Evolutionary conservation across 441 rosid genomes (phyloP), one percentile per base, ranked within the genome.

Genomic region (Corymbia citriodora): DNA sequence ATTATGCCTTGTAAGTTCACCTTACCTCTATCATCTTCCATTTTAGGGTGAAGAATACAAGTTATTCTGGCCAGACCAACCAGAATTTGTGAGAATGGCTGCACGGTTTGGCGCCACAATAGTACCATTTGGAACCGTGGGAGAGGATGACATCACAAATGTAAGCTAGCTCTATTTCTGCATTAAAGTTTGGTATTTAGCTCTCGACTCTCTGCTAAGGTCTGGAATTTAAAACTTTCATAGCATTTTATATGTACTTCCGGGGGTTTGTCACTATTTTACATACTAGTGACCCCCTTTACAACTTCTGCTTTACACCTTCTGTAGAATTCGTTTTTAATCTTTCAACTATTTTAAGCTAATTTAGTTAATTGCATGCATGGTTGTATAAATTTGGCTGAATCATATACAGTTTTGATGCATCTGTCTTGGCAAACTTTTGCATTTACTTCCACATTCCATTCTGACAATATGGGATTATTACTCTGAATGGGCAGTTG

Each of bases 21-120:
- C 29, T 74, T 50, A 74, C 50, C 16, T 23, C 50, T 17, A 68
- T 65, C 53, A 89, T 90, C 89, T 92, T 48, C 90, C 74, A 59
- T 68, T 93, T 91, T 94, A 97, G 99, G 99, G 99, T 89, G 99
- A 98, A 94, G 91, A 93, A 91, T 95, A 97, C 90, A 95, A 96
- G 93, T 89, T 96, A 81, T 91, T 94, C 89, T 98, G 99, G 99
- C 99, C 99, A 23, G 93, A 96, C 9, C 96, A 94, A 29, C 99
- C 92, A 79, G 99, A 98, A 91, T 96, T 98, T 91, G 99, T 98
- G 91, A 96, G 99, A 92, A 97, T 96, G 97, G 99, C 99, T 55
- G 98, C 99, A 29, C 93, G 93, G 74, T 98, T 97, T 89, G 99
- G 98, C 23, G 99, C 99, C 89, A 96, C 98, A 55, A 97, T 98